These are phyloP conservation scores for Penicillium sp. DNA, from an alignment of 2,329 filamentous ascomycete genomes.

Conservation along the genomic window DNA sequence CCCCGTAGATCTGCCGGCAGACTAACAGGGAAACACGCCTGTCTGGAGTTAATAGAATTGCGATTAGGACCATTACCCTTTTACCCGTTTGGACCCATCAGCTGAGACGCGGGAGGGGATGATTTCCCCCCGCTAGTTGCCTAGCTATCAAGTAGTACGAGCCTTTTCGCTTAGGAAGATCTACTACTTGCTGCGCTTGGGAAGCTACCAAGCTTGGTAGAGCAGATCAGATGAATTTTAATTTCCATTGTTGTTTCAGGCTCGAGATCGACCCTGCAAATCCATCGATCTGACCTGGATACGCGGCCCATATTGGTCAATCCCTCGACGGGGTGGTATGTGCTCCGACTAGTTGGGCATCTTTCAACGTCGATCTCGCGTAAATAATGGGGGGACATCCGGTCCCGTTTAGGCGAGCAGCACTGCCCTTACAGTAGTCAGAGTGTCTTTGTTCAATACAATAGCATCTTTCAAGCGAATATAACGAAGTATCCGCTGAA, in stretches of 20 bases:
- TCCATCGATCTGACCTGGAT: slow-evolving; percentile 5
- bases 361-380: slow-evolving; percentile 2
- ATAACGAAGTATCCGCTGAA: slow-evolving; percentile 1
- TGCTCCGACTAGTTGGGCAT: slow-evolving; percentile 4
- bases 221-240: not conserved
- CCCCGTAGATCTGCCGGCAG: slow-evolving; percentile 20
- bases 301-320: slow-evolving; percentile 1
- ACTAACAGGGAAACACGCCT: slow-evolving; percentile 19
- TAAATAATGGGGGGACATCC: not conserved
- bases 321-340: slow-evolving; percentile 1
- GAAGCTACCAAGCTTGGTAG: not conserved
- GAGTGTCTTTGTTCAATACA: not conserved
- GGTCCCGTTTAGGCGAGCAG: not conserved
- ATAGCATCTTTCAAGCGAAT: not conserved
- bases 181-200: not conserved
- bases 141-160: slow-evolving; percentile 4
- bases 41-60: slow-evolving; percentile 5
- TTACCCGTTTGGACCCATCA: slow-evolving; percentile 18
- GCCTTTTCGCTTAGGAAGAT: not conserved
- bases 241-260: not conserved
- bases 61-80: not conserved
- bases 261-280: slow-evolving; percentile 6
- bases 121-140: slow-evolving; percentile 22
- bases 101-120: slow-evolving; percentile 19
- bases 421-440: not conserved